Conservation (phyloP, 1,284 basidiomycete genomes). For the Trichosporon faecale region DNA sequence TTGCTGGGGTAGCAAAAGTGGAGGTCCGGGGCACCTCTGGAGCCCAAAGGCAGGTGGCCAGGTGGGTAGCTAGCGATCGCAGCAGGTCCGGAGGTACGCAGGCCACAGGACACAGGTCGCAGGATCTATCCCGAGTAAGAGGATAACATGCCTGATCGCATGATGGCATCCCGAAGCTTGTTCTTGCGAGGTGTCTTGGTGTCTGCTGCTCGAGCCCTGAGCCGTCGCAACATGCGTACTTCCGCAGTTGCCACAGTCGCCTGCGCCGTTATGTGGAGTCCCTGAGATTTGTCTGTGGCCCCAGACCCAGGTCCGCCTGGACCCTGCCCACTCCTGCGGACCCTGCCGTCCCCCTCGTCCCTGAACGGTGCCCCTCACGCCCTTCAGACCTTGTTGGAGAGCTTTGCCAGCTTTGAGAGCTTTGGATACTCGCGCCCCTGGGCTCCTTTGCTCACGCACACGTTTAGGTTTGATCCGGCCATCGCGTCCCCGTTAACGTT, state of each 20-base stretch:
- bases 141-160: background rate
- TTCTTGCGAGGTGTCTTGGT: background rate
- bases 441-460: background rate
- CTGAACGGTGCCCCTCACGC: background rate
- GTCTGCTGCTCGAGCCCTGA: background rate
- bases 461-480: background rate
- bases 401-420: too few species aligned
- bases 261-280: background rate
- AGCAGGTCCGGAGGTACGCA: background rate
- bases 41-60: background rate
- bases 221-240: background rate
- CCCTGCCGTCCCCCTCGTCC: background rate
- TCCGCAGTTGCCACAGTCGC: background rate
- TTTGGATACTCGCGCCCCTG: too few species aligned
- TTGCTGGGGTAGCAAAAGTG: background rate
- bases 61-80: background rate
- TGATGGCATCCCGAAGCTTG: background rate
- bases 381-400: background rate
- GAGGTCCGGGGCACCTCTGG: constrained; percentile 2
- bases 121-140: background rate
- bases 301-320: background rate
- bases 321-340: background rate
- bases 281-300: background rate
- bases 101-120: too few species aligned
- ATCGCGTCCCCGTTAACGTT: background rate